Conservation (phyloP, 2,329 filamentous ascomycete genomes). For the Aspergillus hortae region DNA sequence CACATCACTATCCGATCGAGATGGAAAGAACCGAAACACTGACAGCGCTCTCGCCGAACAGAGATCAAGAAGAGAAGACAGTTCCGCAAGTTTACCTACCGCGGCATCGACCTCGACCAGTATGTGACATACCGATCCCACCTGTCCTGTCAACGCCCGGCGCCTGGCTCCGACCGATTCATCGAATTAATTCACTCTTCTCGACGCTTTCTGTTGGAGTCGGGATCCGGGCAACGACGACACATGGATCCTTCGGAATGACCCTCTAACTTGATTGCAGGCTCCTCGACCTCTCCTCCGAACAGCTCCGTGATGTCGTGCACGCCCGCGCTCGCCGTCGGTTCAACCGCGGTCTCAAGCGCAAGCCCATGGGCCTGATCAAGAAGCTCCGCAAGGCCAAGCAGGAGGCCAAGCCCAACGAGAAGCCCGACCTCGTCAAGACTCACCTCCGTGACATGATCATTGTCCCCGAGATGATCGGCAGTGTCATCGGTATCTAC, state of each 20-base stretch:
- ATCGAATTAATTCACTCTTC: conserved; percentile 9
- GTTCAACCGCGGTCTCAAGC: conserved; percentile 99
- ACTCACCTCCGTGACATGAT: conserved; percentile 99
- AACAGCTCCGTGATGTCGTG: conserved; percentile 98
- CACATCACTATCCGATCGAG: background rate
- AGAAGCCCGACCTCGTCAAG: conserved; percentile 99
- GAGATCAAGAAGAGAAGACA: conserved; percentile 99
- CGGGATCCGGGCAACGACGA: conserved; percentile 4
- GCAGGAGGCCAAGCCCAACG: conserved; percentile 98
- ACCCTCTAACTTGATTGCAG: conserved; percentile 46
- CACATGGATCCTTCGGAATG: conserved; percentile 10
- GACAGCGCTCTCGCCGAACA: conserved; percentile 39
- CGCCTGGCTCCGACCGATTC: conserved; percentile 14
- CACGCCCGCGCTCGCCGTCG: conserved; percentile 97
- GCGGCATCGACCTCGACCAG: conserved; percentile 99
- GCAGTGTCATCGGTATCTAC: conserved; percentile 98
- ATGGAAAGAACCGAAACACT: conserved; percentile 22
- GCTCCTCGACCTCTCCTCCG: conserved; percentile 97
- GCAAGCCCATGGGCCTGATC: conserved; percentile 99
- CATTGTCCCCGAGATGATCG: conserved; percentile 99
- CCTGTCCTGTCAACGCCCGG: conserved; percentile 4
- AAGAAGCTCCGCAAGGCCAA: conserved; percentile 99
- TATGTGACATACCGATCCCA: conserved; percentile 53
- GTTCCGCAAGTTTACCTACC: conserved; percentile 99
- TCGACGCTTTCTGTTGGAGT: conserved; percentile 4